Evolutionary conservation across 2,329 filamentous ascomycete species (phyloP).

Genomic region (Paecilomyces variotii): DNA sequence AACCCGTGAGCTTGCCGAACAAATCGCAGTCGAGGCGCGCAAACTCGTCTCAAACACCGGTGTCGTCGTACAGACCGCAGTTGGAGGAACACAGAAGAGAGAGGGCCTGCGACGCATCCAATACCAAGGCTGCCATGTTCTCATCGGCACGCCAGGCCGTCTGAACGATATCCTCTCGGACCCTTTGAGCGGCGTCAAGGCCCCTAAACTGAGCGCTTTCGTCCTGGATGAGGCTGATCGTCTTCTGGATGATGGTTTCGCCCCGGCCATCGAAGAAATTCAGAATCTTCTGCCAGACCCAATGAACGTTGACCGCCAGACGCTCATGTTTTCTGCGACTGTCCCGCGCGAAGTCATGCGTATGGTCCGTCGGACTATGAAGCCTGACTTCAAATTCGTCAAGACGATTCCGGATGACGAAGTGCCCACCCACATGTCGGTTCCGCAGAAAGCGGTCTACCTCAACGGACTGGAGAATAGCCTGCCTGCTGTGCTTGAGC

Average conservation of each 20-base stretch:
- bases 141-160: conserved; percentile 86
- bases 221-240: conserved; percentile 62
- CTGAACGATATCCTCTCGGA: conserved; percentile 74
- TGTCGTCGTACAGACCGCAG: conserved; percentile 66
- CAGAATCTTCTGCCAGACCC: conserved; percentile 55
- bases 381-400: conserved; percentile 77
- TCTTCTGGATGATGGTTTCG: conserved; percentile 60
- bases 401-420: conserved; percentile 82
- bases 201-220: conserved; percentile 51
- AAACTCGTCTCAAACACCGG: conserved; percentile 59
- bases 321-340: conserved; percentile 91
- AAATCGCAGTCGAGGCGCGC: conserved; percentile 62
- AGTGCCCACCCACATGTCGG: conserved; percentile 70
- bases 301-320: conserved; percentile 64
- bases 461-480: conserved; percentile 65
- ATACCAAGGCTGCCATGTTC: conserved; percentile 71
- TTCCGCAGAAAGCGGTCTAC: conserved; percentile 70
- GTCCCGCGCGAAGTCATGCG: conserved; percentile 75
- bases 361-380: conserved; percentile 70
- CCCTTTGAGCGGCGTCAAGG: conserved; percentile 51
- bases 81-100: conserved; percentile 79
- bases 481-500: conserved; percentile 68
- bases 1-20: conserved; percentile 56
- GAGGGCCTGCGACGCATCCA: conserved; percentile 61
- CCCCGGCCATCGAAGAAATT: conserved; percentile 57